Evolutionary conservation across 805 yeast genomes (phyloP), one percentile per base, ranked within the genome.

Genomic region (Cyberlindnera lachancei): DNA sequence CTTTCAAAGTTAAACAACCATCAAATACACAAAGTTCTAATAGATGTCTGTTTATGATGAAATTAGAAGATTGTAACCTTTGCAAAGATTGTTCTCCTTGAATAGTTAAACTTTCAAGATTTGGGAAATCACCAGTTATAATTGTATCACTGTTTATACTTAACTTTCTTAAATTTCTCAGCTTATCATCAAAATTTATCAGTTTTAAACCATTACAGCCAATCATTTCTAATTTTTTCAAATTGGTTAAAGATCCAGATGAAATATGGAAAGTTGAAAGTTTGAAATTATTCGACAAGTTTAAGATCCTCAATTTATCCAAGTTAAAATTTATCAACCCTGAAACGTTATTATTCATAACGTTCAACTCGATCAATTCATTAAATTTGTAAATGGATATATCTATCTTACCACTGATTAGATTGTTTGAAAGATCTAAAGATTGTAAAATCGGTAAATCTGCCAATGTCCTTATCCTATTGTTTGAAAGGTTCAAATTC

Each of bases 351-450:
- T 48, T 48, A 10, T 34, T 16, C 5, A 45, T 35, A 2, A 48
- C 11, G 13, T 43, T 31, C 23, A 48, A 21, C 10, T 30, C 35
- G 12, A 25, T 20, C 31, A 48, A 23, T 6, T 24, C 64, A 3
- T 30, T 14, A 14, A 46, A 42, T 6, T 31, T 26, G 13, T 15
- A 18, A 0, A 23, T 10, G 11, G 27, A 22, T n/a, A 46, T 33
- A 21, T 37, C 36, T 2, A 44, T 6, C 5, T 11, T 14, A 3
- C 36, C 42, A 7, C 18, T 21, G 24, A 65, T 47, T 26, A 57
- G 58, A 35, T 68, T 68, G 25, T 36, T 36, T 1, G 66, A 50
- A 5, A 61, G 50, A 38, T 61, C 45, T 27, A 68, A 48, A 15
- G 36, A 34, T 36, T 62, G 67, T 15, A 66, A 44, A 31, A 28